Base-by-base conservation (phyloP, 2,329 filamentous ascomycete species). In the Chaetomium olivaceum region DNA sequence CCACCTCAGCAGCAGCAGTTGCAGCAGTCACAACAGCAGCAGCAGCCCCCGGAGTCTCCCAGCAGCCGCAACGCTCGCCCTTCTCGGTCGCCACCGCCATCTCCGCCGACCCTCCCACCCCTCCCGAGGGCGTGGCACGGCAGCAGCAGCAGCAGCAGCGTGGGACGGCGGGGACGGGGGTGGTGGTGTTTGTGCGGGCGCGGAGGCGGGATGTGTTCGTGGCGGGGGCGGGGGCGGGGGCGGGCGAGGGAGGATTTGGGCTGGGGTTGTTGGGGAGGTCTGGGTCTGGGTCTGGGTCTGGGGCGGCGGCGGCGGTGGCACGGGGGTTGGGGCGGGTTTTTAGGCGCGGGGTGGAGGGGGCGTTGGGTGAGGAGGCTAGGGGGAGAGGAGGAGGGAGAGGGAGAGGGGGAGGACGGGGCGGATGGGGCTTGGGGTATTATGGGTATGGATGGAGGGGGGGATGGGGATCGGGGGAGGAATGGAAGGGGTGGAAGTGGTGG, bases 191-290 rank as follows among this genome's bases (percentile, higher is more conserved):
- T 16, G 54, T 74, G 61, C 70, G 70, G 62, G 69, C 71, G n/a
- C 67, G 68, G 21, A 73, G 71, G 67, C 54, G 69, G 39, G 73
- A 74, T 67, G 72, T 74, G 55, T 63, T 74, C 62, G 69, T 69
- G 31, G 31, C 46, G 72, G 69, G 9, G 73, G 73, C 36, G 68
- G 66, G n/a, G 62, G 74, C 60, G 72, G 71, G 12, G 23, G 23
- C 25, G 48, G n/a, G 39, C n/a, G n/a, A n/a, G n/a, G n/a, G n/a
- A n/a, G n/a, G n/a, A n/a, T n/a, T n/a, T n/a, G n/a, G n/a, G n/a
- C n/a, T n/a, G n/a, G n/a, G n/a, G n/a, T n/a, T n/a, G n/a, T n/a
- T n/a, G n/a, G n/a, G n/a, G n/a, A n/a, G n/a, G n/a, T n/a, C n/a
- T n/a, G n/a, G n/a, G n/a, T n/a, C n/a, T n/a, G n/a, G n/a, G n/a